These are phyloP conservation scores for Pseudogymnoascus sp. DNA, from an alignment of 2,329 filamentous ascomycete species.

Conservation along the genomic window DNA sequence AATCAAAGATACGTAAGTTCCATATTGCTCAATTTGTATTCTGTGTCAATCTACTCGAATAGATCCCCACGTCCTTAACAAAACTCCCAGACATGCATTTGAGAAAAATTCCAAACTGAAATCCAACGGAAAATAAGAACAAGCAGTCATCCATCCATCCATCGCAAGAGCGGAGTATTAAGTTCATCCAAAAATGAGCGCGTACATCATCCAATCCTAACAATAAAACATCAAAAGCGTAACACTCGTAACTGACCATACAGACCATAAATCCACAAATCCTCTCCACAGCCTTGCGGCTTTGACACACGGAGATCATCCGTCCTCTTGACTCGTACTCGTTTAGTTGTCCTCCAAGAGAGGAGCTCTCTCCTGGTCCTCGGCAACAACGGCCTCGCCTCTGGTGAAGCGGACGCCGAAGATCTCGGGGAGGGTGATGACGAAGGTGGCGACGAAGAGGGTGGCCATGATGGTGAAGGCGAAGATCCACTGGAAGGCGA, in stretches of 20 bases:
- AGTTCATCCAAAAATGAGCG: background rate
- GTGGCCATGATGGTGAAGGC: constrained; percentile 74
- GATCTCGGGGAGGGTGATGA: constrained; percentile 56
- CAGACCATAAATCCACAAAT: background rate
- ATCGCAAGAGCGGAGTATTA: background rate
- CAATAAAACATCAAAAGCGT: background rate
- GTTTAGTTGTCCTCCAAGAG: constrained; percentile 42
- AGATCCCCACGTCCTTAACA: background rate
- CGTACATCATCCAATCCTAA: background rate
- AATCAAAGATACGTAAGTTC: background rate
- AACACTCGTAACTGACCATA: constrained; percentile 1
- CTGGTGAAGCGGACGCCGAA: constrained; percentile 45
- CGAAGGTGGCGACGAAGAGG: constrained; percentile 60
- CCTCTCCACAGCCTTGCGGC: background rate
- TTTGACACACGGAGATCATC: background rate
- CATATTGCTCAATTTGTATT: background rate
- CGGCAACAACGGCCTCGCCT: constrained; percentile 39
- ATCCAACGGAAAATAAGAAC: background rate
- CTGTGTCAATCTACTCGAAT: background rate
- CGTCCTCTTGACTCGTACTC: background rate
- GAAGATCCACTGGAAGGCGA: constrained; percentile 89
- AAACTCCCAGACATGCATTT: background rate
- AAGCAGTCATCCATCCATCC: background rate
- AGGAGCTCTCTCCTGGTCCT: constrained; percentile 47
- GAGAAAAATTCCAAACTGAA: background rate